Base-by-base conservation (phyloP, 495 filamentous ascomycete genomes). In the Annulohypoxylon nitens region DNA sequence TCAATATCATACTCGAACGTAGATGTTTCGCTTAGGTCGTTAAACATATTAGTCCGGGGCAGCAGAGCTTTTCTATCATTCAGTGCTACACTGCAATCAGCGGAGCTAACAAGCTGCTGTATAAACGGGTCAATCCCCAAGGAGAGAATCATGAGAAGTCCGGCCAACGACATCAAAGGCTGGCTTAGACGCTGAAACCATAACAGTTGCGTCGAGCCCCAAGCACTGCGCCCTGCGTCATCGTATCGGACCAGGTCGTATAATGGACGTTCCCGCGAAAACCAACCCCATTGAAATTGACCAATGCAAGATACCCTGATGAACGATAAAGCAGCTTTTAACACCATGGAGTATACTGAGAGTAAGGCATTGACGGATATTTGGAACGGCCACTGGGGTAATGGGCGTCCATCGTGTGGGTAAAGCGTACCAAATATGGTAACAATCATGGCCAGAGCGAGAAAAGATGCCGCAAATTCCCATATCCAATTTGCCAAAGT, bases 231-330 rank as follows among this genome's bases (percentile, higher is more conserved):
- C 23, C 34, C n/a, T 16, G 55, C 55, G 23, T 20, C 23, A 9
- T 59, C 55, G 16, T 59, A 59, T 41, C 34, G 34, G 12, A 59
- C 18, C 4, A 59, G 18, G 8, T 59, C 55, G 41, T 39, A 41
- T 23, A 59, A 12, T 3, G 55, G 36, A n/a, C 55, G 33, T 10
- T 25, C 55, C 4, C 18, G 55, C 3, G 55, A 39, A 18, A 39
- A 59, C 55, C 55, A 59, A 11, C 16, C n/a, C 55, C 55, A 59
- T 39, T 59, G 55, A 3, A 59, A 33, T n/a, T 59, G 55, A 2
- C 54, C 33, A 37, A 58, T 58, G 33, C 54, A 37, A 18, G 54
- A 37, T 4, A 18, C 54, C 4, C 2, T 18, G 9, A 58, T 20
- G 54, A 37, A 36, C 8, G 54, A 25, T 10, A 58, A 7, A 4